Conservation (phyloP, 208 protist genomes). For the Leishmania tropica region DNA sequence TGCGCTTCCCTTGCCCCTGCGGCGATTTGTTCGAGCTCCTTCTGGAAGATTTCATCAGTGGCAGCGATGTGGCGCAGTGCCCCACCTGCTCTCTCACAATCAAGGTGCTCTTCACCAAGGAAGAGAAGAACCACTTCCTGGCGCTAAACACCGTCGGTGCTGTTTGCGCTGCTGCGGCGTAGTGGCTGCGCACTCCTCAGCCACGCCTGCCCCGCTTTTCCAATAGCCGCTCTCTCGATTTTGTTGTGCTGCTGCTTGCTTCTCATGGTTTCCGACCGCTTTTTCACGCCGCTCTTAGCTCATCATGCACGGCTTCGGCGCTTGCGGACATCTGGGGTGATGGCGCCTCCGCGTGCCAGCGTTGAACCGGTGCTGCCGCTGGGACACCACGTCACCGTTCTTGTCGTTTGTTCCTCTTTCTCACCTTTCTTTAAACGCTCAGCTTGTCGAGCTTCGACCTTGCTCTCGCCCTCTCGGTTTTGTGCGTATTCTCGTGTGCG, state of each 20-base stretch:
- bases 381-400: not conserved
- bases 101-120: slow-evolving; percentile 69
- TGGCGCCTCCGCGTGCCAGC: not conserved
- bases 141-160: not conserved
- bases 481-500: not conserved
- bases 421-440: not conserved
- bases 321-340: not conserved
- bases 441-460: not conserved
- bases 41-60: slow-evolving; percentile 72
- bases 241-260: not conserved
- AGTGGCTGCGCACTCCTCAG: not conserved
- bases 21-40: slow-evolving; percentile 91
- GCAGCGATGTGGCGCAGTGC: slow-evolving; percentile 81
- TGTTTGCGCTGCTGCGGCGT: slow-evolving; percentile 31
- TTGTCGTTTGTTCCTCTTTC: not conserved
- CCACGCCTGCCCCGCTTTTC: not conserved
- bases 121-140: slow-evolving; percentile 58
- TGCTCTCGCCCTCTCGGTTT: not conserved
- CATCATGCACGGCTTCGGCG: not conserved
- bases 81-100: slow-evolving; percentile 91
- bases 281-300: not conserved
- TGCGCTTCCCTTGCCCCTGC: slow-evolving; percentile 92
- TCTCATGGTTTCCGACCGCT: not conserved
- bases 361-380: not conserved
- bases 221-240: not conserved